phyloP scores from a whole-genome alignment of 148 eudicot species.

The Rhododendron simsii region DNA sequence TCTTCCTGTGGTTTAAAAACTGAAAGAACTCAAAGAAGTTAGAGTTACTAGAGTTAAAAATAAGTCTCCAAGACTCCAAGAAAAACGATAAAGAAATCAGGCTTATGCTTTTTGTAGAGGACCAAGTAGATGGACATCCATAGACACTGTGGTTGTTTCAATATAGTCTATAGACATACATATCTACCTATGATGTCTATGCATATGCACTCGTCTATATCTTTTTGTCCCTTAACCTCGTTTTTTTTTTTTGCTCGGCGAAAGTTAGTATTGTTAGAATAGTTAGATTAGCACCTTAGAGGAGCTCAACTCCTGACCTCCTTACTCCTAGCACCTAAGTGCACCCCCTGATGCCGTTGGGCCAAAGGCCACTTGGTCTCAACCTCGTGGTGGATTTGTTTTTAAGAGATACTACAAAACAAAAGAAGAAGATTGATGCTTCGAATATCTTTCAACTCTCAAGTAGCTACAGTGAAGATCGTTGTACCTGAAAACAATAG shows the following conservation, averaged over 20 bases:
- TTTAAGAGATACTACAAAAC: not conserved
- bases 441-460: not conserved
- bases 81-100: not conserved
- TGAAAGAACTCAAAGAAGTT: not conserved
- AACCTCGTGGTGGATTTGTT: not conserved
- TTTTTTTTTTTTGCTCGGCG: not conserved
- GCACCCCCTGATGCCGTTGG: not conserved
- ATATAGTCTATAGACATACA: not conserved
- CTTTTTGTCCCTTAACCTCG: not conserved
- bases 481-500: slow-evolving; percentile 65
- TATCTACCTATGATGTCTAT: not conserved
- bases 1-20: not conserved
- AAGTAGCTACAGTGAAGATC: not conserved
- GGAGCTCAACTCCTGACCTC: not conserved
- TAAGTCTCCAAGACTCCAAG: not conserved
- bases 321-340: not conserved
- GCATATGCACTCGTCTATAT: not conserved
- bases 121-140: not conserved
- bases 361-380: not conserved
- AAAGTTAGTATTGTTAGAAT: not conserved
- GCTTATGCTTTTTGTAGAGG: not conserved
- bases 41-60: not conserved
- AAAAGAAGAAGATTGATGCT: not conserved
- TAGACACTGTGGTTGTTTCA: not conserved
- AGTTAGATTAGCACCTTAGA: not conserved